A percentile compares a stretch with the other conserved stretches of the same genome.
Conservation (phyloP, 352 stramenopile species). For the Globisporangium nagaii region DNA sequence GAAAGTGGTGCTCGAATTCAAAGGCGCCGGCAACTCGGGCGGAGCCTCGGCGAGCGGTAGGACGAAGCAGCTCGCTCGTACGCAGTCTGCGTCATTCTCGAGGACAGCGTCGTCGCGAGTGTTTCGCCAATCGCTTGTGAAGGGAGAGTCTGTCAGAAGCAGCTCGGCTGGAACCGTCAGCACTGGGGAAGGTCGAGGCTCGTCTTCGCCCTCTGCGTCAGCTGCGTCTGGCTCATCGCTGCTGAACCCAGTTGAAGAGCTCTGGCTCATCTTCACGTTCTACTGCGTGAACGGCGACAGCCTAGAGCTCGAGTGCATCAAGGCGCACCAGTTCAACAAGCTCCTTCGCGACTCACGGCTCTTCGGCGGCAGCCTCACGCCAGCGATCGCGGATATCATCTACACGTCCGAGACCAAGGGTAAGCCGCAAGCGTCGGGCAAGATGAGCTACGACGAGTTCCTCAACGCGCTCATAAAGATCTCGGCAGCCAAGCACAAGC, state of each 20-base stretch:
- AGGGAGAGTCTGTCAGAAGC: not conserved
- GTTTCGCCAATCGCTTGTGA: slow-evolving; percentile 1
- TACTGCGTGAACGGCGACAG: slow-evolving; percentile 78
- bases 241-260: slow-evolving; percentile 44
- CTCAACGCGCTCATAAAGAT: slow-evolving; percentile 73
- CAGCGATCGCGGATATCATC: slow-evolving; percentile 72
- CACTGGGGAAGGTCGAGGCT: not conserved
- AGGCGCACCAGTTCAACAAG: slow-evolving; percentile 69
- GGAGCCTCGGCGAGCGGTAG: not conserved
- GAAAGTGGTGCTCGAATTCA: slow-evolving; percentile 50
- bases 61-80: slow-evolving; percentile 12
- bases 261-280: slow-evolving; percentile 78
- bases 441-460: slow-evolving; percentile 79
- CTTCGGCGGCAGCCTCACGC: slow-evolving; percentile 43
- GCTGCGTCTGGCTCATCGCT: not conserved
- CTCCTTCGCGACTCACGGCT: slow-evolving; percentile 57
- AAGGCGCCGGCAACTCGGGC: slow-evolving; percentile 14
- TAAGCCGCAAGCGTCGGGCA: slow-evolving; percentile 44
- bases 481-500: slow-evolving; percentile 28
- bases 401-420: slow-evolving; percentile 77
- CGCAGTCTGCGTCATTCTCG: slow-evolving; percentile 4
- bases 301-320: slow-evolving; percentile 65
- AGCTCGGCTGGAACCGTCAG: not conserved
- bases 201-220: not conserved
- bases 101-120: not conserved